Conservation (phyloP, 805 yeast genomes). For the Starmerella etchellsii region DNA sequence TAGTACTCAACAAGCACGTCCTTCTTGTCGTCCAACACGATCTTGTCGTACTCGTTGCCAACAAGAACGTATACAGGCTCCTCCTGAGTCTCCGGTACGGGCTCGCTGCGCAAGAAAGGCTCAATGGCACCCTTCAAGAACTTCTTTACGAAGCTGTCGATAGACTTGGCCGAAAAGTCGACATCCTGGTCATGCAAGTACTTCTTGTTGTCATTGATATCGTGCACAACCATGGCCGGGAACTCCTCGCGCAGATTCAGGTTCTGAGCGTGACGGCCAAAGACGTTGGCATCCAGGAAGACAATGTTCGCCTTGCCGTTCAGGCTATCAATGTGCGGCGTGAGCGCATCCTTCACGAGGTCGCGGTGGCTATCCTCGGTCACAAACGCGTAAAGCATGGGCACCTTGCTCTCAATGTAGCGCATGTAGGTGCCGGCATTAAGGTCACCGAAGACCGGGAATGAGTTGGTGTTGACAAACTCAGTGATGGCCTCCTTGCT, state of each 20-base stretch:
- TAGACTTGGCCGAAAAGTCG: slow-evolving; percentile 39
- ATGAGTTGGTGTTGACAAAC: slow-evolving; percentile 48
- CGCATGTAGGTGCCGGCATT: slow-evolving; percentile 62
- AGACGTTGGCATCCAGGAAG: slow-evolving; percentile 68
- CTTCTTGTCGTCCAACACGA: slow-evolving; percentile 51
- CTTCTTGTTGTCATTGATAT: slow-evolving; percentile 52
- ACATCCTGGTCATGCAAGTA: slow-evolving; percentile 57
- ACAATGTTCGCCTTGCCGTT: slow-evolving; percentile 79
- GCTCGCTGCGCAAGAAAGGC: slow-evolving; percentile 65
- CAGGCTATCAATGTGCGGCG: slow-evolving; percentile 54
- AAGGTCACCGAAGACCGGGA: slow-evolving; percentile 81
- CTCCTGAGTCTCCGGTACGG: slow-evolving; percentile 64
- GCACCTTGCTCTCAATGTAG: slow-evolving; percentile 60
- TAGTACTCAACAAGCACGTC: slow-evolving; percentile 65
- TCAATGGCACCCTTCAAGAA: slow-evolving; percentile 51
- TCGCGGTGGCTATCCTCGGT: slow-evolving; percentile 53
- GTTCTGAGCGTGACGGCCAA: slow-evolving; percentile 75
- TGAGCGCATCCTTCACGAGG: slow-evolving; percentile 39
- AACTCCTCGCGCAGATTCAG: slow-evolving; percentile 65
- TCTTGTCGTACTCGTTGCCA: slow-evolving; percentile 64
- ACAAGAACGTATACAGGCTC: slow-evolving; percentile 63
- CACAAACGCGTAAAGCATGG: slow-evolving; percentile 83
- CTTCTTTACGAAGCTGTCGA: slow-evolving; percentile 49
- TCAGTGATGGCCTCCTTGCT: slow-evolving; percentile 31
- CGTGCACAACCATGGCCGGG: slow-evolving; percentile 87